Evolutionary conservation across 2,329 filamentous ascomycete genomes (phyloP).

Genomic region (Keithomyces neogunnii): DNA sequence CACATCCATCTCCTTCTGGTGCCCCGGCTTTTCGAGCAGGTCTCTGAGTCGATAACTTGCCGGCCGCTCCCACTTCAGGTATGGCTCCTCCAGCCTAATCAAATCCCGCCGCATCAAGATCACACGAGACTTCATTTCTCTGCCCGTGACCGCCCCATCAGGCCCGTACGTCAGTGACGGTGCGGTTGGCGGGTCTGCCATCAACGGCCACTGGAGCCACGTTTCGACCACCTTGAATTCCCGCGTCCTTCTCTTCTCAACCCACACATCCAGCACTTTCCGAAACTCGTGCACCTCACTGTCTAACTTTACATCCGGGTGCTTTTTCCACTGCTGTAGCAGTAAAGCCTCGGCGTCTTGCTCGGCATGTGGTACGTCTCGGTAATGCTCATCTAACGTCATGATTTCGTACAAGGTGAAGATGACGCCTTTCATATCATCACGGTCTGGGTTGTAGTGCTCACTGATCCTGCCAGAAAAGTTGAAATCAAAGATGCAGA

Average conservation of each 20-base stretch:
- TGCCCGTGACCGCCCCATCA: not conserved
- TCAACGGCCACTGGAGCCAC: constrained; percentile 4
- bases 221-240: constrained; percentile 1
- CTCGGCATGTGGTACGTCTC: constrained; percentile 15
- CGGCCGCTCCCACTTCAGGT: constrained; percentile 1
- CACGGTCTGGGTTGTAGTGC: not conserved
- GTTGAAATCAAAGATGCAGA: constrained; percentile 30
- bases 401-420: constrained; percentile 29
- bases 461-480: constrained; percentile 14
- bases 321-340: constrained; percentile 19
- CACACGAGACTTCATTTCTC: not conserved
- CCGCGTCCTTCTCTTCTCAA: not conserved
- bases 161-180: not conserved
- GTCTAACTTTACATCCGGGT: constrained; percentile 24
- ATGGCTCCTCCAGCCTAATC: not conserved
- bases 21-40: no score
- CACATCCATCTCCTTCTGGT: no score
- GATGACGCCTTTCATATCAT: constrained; percentile 23
- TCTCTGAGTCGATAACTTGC: not conserved
- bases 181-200: not conserved
- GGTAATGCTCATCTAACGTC: constrained; percentile 18
- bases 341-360: constrained; percentile 14
- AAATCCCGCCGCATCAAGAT: not conserved
- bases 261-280: constrained; percentile 18
- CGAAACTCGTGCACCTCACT: constrained; percentile 19